Evolutionary conservation across 805 yeast genomes (phyloP).

Genomic region (Kockiozyma suomiensis): DNA sequence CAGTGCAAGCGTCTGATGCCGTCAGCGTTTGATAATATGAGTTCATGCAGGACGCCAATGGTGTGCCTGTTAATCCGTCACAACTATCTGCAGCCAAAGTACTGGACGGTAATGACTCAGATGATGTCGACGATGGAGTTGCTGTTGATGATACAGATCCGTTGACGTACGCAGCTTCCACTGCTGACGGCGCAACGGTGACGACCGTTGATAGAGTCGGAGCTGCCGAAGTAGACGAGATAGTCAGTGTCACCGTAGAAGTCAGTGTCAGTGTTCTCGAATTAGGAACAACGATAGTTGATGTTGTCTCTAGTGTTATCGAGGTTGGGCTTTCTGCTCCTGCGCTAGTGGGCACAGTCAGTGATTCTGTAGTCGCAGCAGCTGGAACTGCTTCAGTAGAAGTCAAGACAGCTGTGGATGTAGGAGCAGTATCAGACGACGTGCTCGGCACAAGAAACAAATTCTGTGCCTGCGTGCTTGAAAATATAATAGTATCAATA

Average conservation of each 20-base stretch:
- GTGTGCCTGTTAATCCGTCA: slow-evolving; percentile 20
- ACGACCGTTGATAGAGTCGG: slow-evolving; percentile 12
- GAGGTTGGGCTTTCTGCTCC: too few relatives aligned
- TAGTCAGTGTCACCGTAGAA: slow-evolving; percentile 3
- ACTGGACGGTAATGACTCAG: slow-evolving; percentile 21
- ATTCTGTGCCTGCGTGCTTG: not conserved
- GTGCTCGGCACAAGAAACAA: slow-evolving; percentile 13
- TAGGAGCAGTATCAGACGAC: slow-evolving; percentile 9
- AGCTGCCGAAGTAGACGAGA: slow-evolving; percentile 15
- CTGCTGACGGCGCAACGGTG: slow-evolving; percentile 2
- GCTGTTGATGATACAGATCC: slow-evolving; percentile 6
- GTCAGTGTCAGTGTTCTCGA: slow-evolving; percentile 28
- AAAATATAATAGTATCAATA: not conserved
- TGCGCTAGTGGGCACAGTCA: too few relatives aligned
- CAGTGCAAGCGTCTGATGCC: slow-evolving; percentile 34
- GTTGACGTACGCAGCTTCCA: not conserved
- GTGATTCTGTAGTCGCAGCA: not conserved
- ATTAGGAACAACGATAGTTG: slow-evolving; percentile 5
- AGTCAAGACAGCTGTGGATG: not conserved
- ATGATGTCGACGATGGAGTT: slow-evolving; percentile 33
- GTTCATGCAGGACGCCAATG: slow-evolving; percentile 27
- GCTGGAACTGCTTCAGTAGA: slow-evolving; percentile 22
- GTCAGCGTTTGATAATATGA: slow-evolving; percentile 12
- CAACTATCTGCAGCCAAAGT: not conserved
- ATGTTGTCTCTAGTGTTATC: slow-evolving; percentile 11